These are phyloP conservation scores for Alternaria arborescens DNA, from an alignment of 2,329 filamentous ascomycete genomes.

Conservation along the genomic window DNA sequence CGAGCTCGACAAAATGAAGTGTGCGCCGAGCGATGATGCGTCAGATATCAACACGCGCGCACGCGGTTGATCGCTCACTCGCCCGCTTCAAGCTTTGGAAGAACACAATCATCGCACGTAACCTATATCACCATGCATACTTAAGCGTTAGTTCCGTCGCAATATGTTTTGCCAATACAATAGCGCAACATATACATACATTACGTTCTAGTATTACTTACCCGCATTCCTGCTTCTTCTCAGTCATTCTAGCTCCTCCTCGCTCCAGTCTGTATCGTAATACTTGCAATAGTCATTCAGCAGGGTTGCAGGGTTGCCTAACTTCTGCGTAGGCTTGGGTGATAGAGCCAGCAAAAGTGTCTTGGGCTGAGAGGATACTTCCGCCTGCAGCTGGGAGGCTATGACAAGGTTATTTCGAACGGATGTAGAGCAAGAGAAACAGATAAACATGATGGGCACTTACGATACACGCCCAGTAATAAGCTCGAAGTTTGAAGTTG, in stretches of 20 bases:
- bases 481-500: background rate
- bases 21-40: background rate
- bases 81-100: too few species aligned
- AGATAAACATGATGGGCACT: background rate
- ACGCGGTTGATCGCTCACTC: background rate
- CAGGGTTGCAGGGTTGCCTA: background rate
- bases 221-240: background rate
- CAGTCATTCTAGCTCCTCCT: background rate
- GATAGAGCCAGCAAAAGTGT: too few species aligned
- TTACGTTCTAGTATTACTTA: background rate
- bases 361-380: too few species aligned
- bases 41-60: background rate
- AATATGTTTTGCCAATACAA: background rate
- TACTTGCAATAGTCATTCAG: background rate
- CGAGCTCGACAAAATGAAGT: background rate
- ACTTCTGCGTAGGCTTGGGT: too few species aligned
- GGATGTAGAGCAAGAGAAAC: too few species aligned
- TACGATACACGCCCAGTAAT: background rate
- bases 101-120: background rate
- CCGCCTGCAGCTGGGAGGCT: too few species aligned
- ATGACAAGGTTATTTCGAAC: too few species aligned
- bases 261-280: background rate
- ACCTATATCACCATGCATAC: background rate
- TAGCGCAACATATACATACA: background rate
- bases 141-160: background rate